phyloP scores from a whole-genome alignment of 768 basidiomycete species.

The Mycena amicta region DNA sequence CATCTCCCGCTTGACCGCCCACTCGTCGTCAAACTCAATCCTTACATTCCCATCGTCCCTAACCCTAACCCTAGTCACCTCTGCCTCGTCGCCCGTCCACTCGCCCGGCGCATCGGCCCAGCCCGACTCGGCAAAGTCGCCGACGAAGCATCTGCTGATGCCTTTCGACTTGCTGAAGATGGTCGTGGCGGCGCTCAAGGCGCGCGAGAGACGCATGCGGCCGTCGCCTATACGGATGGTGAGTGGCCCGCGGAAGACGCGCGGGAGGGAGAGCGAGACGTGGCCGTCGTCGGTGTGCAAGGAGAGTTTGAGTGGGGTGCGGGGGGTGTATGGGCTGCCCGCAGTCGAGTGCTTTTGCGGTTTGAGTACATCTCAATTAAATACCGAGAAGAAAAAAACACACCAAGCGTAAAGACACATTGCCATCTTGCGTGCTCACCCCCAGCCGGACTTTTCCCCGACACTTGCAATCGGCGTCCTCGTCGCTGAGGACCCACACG shows the following conservation, averaged over 20 bases:
- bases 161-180: slow-evolving; percentile 35
- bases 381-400: not conserved
- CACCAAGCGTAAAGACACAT: slow-evolving; percentile 2
- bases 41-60: slow-evolving; percentile 39
- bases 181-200: slow-evolving; percentile 31
- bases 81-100: slow-evolving; percentile 44
- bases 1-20: no score
- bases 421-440: not conserved
- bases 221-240: slow-evolving; percentile 37
- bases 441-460: slow-evolving; percentile 7
- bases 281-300: slow-evolving; percentile 33
- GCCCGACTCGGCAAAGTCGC: slow-evolving; percentile 34
- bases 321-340: slow-evolving; percentile 4
- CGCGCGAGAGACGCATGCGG: slow-evolving; percentile 36
- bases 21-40: slow-evolving; percentile 42
- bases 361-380: not conserved
- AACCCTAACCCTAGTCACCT: no score
- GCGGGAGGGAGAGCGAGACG: slow-evolving; percentile 39
- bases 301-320: slow-evolving; percentile 29
- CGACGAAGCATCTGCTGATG: slow-evolving; percentile 43
- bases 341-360: slow-evolving; percentile 2
- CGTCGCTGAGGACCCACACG: slow-evolving; percentile 35
- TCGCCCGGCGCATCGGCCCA: slow-evolving; percentile 22
- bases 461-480: slow-evolving; percentile 3
- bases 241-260: slow-evolving; percentile 43